Evolutionary conservation across 2,329 filamentous ascomycete species (phyloP).

Genomic region (Pseudogymnoascus sp.): DNA sequence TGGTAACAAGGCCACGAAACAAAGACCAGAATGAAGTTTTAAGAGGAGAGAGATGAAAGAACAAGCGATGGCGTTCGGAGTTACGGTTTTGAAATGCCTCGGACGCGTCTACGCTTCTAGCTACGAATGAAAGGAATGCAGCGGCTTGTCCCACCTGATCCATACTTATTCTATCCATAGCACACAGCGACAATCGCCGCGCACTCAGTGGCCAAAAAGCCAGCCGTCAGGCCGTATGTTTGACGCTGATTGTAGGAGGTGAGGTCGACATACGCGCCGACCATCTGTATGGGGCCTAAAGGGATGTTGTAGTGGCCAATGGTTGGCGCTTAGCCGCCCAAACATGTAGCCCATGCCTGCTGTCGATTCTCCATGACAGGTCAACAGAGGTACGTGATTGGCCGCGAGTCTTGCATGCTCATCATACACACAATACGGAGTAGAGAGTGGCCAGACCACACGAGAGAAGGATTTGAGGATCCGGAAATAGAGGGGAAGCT

Average conservation of each 20-base stretch:
- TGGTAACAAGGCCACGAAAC: slow-evolving; percentile 6
- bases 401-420: neutral
- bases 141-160: slow-evolving; percentile 1
- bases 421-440: neutral
- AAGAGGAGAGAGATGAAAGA: slow-evolving; percentile 6
- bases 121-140: neutral
- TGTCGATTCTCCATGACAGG: slow-evolving; percentile 2
- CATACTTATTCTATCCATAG: slow-evolving; percentile 7
- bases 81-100: neutral
- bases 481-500: neutral
- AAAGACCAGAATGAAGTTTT: neutral
- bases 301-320: neutral
- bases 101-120: slow-evolving; percentile 6
- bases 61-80: slow-evolving; percentile 2
- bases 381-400: neutral
- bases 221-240: neutral
- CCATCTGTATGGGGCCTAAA: slow-evolving; percentile 4
- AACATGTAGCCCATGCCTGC: slow-evolving; percentile 4
- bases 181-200: slow-evolving; percentile 3
- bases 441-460: neutral
- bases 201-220: neutral
- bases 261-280: slow-evolving; percentile 5
- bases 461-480: neutral
- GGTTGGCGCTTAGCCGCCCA: slow-evolving; percentile 6
- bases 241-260: slow-evolving; percentile 6